Conservation (phyloP, 352 stramenopile species). For the Phytophthora kernoviae region DNA sequence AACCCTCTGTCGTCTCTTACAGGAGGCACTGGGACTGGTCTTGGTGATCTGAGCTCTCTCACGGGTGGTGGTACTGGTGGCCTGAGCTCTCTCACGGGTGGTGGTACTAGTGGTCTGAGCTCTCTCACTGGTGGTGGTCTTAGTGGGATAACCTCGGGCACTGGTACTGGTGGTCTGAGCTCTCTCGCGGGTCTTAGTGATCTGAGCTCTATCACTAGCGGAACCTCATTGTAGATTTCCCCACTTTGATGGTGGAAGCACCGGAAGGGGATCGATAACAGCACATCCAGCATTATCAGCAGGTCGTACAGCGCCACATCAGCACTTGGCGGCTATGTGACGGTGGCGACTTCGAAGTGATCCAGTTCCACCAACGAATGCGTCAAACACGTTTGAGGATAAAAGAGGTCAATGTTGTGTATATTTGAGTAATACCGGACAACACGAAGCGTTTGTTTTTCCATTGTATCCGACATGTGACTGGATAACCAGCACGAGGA, state of each 20-base stretch:
- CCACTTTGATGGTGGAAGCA: background rate
- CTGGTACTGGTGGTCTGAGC: background rate
- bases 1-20: slow-evolving; percentile 7
- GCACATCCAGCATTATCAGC: too few species aligned
- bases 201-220: background rate
- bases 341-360: too few species aligned
- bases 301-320: too few species aligned
- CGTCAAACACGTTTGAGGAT: too few species aligned
- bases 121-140: background rate
- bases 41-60: background rate
- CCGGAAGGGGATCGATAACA: background rate
- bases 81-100: background rate
- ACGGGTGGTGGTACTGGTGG: too few species aligned
- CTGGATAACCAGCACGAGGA: too few species aligned
- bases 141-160: background rate
- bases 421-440: too few species aligned
- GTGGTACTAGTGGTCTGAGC: background rate
- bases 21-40: background rate
- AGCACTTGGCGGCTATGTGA: too few species aligned
- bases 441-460: too few species aligned
- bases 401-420: too few species aligned
- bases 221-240: background rate
- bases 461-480: too few species aligned
- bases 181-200: background rate
- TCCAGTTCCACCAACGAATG: too few species aligned